Evolutionary conservation across 2,329 filamentous ascomycete species (phyloP), one percentile per base, ranked within the genome.

Genomic region (Penicillium crustosum): DNA sequence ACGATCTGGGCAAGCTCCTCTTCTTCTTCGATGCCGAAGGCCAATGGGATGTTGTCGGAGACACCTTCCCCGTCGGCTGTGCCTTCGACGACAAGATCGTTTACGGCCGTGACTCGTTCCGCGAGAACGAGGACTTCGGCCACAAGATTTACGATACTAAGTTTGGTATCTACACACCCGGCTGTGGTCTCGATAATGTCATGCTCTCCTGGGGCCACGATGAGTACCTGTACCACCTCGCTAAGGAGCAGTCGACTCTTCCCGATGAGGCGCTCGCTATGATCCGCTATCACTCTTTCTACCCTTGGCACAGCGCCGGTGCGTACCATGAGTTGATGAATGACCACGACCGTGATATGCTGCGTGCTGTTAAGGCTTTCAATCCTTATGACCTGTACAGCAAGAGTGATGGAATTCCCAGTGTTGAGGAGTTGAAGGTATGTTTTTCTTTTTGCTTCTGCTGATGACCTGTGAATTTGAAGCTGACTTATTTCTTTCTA

Each of bases 211-310:
- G 92, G 91, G 92, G 92, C 17, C 75, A 78, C 50, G 75, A 78
- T 44, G 75, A 78, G 64, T 78, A 78, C 56, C 69, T 78, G 38
- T 96, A 96, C 80, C 87, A 91, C 69, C 87, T 96, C 60, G 86
- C 90, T 76, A 92, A 91, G 80, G 88, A 89, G 62, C 91, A 96
- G 80, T 88, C 84, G 49, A 88, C 80, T 0, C 82, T 96, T 43
- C 92, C 92, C 0, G 82, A 83, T 47, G 91, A 96, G 82, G 89
- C 89, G 0, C 82, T 96, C 12, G 92, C 91, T 60, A 96, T 96
- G 90, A 94, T 96, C 73, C 82, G 92, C 55, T 96, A 95, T 77
- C 92, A 96, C 78, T 91, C 87, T 6, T 96, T 96, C 78, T 96
- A 96, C 77, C 88, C 92, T 17, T 96, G 91, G 92, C 92, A 96